Conservation (phyloP, 2,329 filamentous ascomycete species). For the Raffaelea deltoideospora region DNA sequence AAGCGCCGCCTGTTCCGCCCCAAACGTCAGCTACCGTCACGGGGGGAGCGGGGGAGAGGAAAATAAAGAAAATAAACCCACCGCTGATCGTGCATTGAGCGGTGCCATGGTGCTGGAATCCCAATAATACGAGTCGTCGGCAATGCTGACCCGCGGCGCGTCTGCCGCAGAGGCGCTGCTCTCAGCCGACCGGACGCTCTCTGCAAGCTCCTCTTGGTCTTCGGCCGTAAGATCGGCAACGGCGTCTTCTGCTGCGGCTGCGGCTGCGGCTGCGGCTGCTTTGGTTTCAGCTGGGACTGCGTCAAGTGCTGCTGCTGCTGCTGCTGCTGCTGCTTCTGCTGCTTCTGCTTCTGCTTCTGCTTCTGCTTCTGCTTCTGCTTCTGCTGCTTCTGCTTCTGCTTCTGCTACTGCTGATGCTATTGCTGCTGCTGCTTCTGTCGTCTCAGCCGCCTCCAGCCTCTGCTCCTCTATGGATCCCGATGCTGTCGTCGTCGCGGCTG, state of each 20-base stretch:
- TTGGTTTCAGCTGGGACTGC: too few species aligned
- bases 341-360: too few species aligned
- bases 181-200: slow-evolving; percentile 6
- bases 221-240: background rate
- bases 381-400: too few species aligned
- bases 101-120: slow-evolving; percentile 42
- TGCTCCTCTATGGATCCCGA: too few species aligned
- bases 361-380: too few species aligned
- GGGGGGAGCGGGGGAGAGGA: background rate
- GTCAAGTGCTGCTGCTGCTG: too few species aligned
- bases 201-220: slow-evolving; percentile 3
- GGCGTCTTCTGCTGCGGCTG: background rate
- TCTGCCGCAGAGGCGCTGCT: slow-evolving; percentile 1
- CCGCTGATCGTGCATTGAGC: slow-evolving; percentile 36
- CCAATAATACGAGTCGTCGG: slow-evolving; percentile 36
- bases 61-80: slow-evolving; percentile 20
- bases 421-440: too few species aligned
- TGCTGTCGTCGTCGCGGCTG: too few species aligned
- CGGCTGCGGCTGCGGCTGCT: background rate
- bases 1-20: slow-evolving; percentile 39
- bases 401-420: too few species aligned
- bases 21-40: too few species aligned
- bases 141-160: slow-evolving; percentile 1
- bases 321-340: too few species aligned
- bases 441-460: too few species aligned